Evolutionary conservation across 2,329 filamentous ascomycete species (phyloP).

Genomic region (Fusarium stilboides): DNA sequence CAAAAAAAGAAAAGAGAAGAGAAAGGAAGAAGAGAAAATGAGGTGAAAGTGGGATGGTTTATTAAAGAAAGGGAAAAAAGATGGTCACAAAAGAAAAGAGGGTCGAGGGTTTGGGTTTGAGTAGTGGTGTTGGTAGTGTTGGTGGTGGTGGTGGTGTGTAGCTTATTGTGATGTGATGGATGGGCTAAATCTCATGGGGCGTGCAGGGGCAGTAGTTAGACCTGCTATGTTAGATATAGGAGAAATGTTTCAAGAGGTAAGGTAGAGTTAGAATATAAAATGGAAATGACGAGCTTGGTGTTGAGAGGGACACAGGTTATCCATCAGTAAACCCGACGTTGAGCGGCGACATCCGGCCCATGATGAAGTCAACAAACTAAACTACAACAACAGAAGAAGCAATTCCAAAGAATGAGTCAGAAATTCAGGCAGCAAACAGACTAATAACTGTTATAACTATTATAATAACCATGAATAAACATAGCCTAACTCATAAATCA

Average conservation of each 20-base stretch:
- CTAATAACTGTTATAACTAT: neutral
- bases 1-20: slow-evolving; percentile 29
- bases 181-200: slow-evolving; percentile 10
- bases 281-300: neutral
- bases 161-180: slow-evolving; percentile 1
- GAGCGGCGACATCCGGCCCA: slow-evolving; percentile 26
- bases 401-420: slow-evolving; percentile 23
- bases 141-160: slow-evolving; percentile 25
- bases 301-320: slow-evolving; percentile 13
- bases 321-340: slow-evolving; percentile 22
- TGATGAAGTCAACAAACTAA: slow-evolving; percentile 17
- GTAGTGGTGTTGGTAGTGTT: neutral
- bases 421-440: slow-evolving; percentile 14
- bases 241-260: neutral
- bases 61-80: slow-evolving; percentile 14
- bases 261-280: neutral
- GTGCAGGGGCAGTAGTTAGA: slow-evolving; percentile 11
- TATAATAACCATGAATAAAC: neutral
- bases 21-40: slow-evolving; percentile 22
- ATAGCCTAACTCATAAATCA: neutral
- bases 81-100: slow-evolving; percentile 34
- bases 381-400: slow-evolving; percentile 6
- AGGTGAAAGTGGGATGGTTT: slow-evolving; percentile 23
- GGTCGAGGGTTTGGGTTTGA: slow-evolving; percentile 24
- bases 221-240: neutral